Conservation (phyloP, 1,139 yeast genomes). For the Ashbya aceris region DNA sequence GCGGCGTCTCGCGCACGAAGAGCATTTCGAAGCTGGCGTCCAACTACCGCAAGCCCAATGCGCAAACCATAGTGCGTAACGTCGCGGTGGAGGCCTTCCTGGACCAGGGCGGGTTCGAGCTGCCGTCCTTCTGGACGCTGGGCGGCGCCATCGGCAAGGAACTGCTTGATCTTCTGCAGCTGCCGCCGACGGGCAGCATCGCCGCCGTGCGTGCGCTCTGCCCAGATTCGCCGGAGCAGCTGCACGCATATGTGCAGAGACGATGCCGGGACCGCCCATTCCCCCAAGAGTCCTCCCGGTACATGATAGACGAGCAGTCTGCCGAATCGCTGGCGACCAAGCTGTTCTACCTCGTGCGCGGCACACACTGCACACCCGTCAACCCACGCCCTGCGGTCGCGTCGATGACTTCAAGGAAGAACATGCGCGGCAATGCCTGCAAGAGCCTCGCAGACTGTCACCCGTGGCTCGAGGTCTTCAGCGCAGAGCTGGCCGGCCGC, state of each 20-base stretch:
- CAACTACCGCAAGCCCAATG: constrained; percentile 74
- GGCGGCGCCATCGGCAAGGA: constrained; percentile 82
- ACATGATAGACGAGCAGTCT: constrained; percentile 28
- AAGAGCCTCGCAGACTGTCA: constrained; percentile 46
- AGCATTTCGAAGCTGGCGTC: constrained; percentile 84
- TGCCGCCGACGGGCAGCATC: constrained; percentile 38
- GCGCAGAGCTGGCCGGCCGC: constrained; percentile 69
- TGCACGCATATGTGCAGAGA: constrained; percentile 25
- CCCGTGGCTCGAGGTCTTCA: constrained; percentile 76
- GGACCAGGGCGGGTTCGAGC: constrained; percentile 41
- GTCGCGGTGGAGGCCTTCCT: constrained; percentile 44
- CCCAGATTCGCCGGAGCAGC: constrained; percentile 21
- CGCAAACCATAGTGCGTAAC: constrained; percentile 65
- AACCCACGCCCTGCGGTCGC: constrained; percentile 55
- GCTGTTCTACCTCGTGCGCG: constrained; percentile 56
- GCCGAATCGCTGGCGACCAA: constrained; percentile 36
- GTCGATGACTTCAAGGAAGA: constrained; percentile 84
- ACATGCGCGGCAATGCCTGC: constrained; percentile 55
- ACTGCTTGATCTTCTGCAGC: constrained; percentile 38
- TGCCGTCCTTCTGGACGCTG: constrained; percentile 76
- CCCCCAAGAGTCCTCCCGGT: constrained; percentile 8
- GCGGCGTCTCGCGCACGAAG: constrained; percentile 74
- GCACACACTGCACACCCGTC: constrained; percentile 46
- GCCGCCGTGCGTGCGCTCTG: constrained; percentile 41
- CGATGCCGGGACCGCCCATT: constrained; percentile 19